Evolutionary conservation across 164 flowering plant genomes (phyloP).

Genomic region (Tinospora cordifolia): DNA sequence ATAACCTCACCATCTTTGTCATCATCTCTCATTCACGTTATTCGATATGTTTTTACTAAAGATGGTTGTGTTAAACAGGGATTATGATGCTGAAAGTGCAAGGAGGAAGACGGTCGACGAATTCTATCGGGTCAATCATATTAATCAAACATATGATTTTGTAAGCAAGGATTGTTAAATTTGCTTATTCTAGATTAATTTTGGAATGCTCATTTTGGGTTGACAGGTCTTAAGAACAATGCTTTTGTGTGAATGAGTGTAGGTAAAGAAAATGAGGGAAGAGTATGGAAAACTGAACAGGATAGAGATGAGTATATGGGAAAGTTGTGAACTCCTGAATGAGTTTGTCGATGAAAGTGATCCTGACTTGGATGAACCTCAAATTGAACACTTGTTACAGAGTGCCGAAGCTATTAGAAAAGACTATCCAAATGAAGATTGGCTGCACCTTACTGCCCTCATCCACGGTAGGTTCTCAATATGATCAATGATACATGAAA

Average conservation of each 20-base stretch:
- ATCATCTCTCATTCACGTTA: too few relatives aligned
- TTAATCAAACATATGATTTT: conserved; percentile 42
- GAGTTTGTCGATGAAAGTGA: conserved; percentile 39
- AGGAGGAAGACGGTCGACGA: conserved; percentile 37
- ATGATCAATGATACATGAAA: too few relatives aligned
- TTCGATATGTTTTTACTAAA: too few relatives aligned
- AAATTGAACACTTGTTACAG: conserved; percentile 36
- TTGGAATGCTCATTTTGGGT: not conserved
- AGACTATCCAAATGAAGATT: conserved; percentile 37
- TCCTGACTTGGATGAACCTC: conserved; percentile 42
- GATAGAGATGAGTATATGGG: conserved; percentile 46
- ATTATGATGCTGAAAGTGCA: conserved; percentile 34
- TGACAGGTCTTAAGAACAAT: not conserved
- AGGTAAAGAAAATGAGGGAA: conserved; percentile 38
- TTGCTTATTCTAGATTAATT: not conserved
- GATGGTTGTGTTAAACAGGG: too few relatives aligned
- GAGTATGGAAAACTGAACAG: conserved; percentile 33
- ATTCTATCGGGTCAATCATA: conserved; percentile 35
- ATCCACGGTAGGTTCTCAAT: conserved; percentile 27
- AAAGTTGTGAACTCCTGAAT: conserved; percentile 35
- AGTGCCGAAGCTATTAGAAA: conserved; percentile 34
- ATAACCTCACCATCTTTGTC: too few relatives aligned
- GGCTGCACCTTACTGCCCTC: conserved; percentile 40
- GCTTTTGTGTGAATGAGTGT: not conserved
- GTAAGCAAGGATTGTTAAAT: conserved; percentile 23